Evolutionary conservation across 495 filamentous ascomycete genomes (phyloP).

Genomic region (Elasticomyces elasticus): DNA sequence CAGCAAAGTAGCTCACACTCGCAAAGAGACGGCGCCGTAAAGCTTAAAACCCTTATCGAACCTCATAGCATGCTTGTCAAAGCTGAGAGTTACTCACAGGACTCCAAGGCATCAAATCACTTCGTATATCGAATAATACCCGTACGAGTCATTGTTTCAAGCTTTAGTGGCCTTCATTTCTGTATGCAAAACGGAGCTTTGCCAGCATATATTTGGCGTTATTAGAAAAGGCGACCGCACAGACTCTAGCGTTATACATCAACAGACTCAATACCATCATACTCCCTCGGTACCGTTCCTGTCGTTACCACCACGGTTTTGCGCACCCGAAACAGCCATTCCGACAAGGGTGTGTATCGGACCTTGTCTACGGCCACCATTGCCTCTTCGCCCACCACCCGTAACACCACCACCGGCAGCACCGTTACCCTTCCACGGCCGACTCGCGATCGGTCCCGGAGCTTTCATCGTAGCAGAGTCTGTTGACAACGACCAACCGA

Average conservation of each 20-base stretch:
- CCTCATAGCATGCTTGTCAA: neutral
- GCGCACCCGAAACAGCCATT: neutral
- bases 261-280: neutral
- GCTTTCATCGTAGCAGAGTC: neutral
- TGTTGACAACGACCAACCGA: neutral
- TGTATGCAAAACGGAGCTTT: no score
- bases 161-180: no score
- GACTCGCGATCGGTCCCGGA: neutral
- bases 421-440: neutral
- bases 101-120: no score
- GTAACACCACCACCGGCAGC: neutral
- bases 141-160: no score
- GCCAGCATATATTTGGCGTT: no score
- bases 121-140: no score
- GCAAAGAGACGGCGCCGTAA: no score
- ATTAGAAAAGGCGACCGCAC: no score
- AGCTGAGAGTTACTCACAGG: neutral
- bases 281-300: neutral
- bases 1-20: no score
- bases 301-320: neutral
- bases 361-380: neutral
- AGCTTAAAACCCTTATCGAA: neutral
- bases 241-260: no score
- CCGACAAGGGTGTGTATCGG: neutral
- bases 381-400: neutral